Percentiles rank a stretch among this genome's conserved stretches.
Evolutionary conservation across 768 basidiomycete genomes (phyloP).

Genomic region (Lactarius hatsudake): DNA sequence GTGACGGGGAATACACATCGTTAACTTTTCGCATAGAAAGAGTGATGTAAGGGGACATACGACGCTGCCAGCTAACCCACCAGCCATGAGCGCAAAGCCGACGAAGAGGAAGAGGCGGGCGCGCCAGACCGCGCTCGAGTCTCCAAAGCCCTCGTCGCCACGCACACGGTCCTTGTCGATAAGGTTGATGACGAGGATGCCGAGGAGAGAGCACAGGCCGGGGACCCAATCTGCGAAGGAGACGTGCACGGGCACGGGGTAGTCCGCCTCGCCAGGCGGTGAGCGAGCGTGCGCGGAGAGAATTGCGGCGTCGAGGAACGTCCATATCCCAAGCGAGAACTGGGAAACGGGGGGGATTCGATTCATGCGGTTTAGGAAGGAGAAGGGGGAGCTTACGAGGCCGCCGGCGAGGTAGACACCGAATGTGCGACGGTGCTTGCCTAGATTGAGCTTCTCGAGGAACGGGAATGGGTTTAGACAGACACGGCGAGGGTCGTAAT

Average conservation of each 20-base stretch:
- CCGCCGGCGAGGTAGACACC: slow-evolving; percentile 92
- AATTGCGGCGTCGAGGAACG: slow-evolving; percentile 90
- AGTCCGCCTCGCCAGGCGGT: slow-evolving; percentile 67
- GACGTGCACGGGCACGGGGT: slow-evolving; percentile 75
- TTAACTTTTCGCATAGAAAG: background rate
- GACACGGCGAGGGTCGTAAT: slow-evolving; percentile 85
- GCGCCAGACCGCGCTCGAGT: slow-evolving; percentile 84
- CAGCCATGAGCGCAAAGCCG: slow-evolving; percentile 96
- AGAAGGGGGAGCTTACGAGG: slow-evolving; percentile 59
- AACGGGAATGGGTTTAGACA: slow-evolving; percentile 82
- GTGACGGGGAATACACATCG: background rate
- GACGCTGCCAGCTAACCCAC: slow-evolving; percentile 94
- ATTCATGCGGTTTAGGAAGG: background rate
- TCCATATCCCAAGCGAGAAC: slow-evolving; percentile 96
- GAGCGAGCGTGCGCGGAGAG: slow-evolving; percentile 83
- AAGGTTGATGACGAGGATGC: slow-evolving; percentile 88
- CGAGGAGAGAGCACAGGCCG: slow-evolving; percentile 87
- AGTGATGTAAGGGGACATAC: slow-evolving; percentile 61
- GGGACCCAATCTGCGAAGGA: slow-evolving; percentile 97
- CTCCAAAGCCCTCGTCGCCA: slow-evolving; percentile 77
- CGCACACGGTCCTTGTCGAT: slow-evolving; percentile 91
- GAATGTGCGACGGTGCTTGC: slow-evolving; percentile 73
- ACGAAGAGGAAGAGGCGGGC: slow-evolving; percentile 89
- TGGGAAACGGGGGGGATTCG: slow-evolving; percentile 33
- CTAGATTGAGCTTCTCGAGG: slow-evolving; percentile 53